Base-by-base conservation (phyloP, 495 filamentous ascomycete species). In the Schizothecium vesticola region DNA sequence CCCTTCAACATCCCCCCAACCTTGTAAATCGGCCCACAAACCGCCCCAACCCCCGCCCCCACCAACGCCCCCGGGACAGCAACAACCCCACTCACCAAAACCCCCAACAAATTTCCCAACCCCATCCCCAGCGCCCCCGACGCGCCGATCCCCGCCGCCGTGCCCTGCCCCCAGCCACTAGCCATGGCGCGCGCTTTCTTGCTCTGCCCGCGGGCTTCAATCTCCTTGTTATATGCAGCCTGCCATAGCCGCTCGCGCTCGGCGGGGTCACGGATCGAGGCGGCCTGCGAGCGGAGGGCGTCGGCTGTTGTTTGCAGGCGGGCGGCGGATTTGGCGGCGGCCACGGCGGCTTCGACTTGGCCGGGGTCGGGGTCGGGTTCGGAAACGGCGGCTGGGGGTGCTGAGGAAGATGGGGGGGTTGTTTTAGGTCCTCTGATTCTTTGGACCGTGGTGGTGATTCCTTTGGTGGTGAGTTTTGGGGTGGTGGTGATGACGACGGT, bases 111-210 rank as follows among this genome's bases (percentile, higher is more conserved):
- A n/a, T 66, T 66, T 28, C 64, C 64, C 25, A 66, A 11, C 26
- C 64, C 64, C 64, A 66, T 66, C 1, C 64, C 64, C 10, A 66
- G 12, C 25, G 64, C 64, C 21, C 26, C 19, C 64, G 64, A 60
- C 56, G 56, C 29, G 13, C 64, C 64, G 7, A 66, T 43, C n/a
- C 64, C 64, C 3, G 26, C 24, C 26, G 28, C 64, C 5, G 28
- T 56, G 0, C 64, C 64, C 56, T 66, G 64, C 2, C 64, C 64
- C 64, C 64, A 66, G 11, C 64, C 64, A n/a, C 64, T 66, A 3
- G 64, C 64, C 64, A 66, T 66, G 12, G 26, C 8, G 25, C 64
- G 64, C 12, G 64, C 64, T 56, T 66, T 66, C 56, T 66, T 66
- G 64, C 64, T 66, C 28, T 59, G 29, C 56, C 64, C 64, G 28